Evolutionary conservation across 805 yeast genomes (phyloP).

Genomic region (Kluyveromyces aestuarii): DNA sequence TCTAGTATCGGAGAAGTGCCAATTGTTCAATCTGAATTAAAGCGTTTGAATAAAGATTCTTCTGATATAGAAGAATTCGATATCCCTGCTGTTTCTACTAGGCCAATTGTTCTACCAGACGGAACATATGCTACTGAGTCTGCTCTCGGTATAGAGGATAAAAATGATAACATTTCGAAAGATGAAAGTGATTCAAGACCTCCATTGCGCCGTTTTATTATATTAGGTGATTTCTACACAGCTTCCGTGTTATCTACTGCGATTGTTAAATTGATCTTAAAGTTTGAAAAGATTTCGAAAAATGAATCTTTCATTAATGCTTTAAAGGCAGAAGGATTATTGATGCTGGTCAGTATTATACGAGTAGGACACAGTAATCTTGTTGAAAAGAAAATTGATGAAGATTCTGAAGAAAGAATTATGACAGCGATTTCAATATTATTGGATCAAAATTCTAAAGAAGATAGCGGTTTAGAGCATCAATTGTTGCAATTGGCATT

Average conservation of each 20-base stretch:
- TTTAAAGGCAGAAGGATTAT: slow-evolving; percentile 87
- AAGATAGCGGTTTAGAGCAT: slow-evolving; percentile 33
- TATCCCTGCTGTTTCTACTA: slow-evolving; percentile 30
- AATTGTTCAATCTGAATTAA: slow-evolving; percentile 64
- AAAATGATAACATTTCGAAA: slow-evolving; percentile 66
- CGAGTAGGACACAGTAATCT: slow-evolving; percentile 73
- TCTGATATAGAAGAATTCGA: slow-evolving; percentile 23
- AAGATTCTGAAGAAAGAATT: slow-evolving; percentile 93
- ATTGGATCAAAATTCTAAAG: slow-evolving; percentile 45
- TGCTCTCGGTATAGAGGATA: slow-evolving; percentile 75
- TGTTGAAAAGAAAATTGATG: slow-evolving; percentile 75
- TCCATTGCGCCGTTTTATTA: slow-evolving; percentile 70
- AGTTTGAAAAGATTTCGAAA: slow-evolving; percentile 51
- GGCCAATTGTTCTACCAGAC: slow-evolving; percentile 91
- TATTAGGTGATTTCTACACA: slow-evolving; percentile 84
- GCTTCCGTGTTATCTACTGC: slow-evolving; percentile 84
- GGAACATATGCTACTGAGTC: slow-evolving; percentile 98
- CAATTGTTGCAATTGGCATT: slow-evolving; percentile 52
- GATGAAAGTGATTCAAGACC: slow-evolving; percentile 44
- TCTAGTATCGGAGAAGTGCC: slow-evolving; percentile 85
- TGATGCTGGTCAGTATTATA: slow-evolving; percentile 83
- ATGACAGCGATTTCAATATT: slow-evolving; percentile 77
- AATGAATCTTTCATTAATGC: slow-evolving; percentile 63
- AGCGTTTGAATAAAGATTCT: slow-evolving; percentile 30
- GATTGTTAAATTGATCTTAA: slow-evolving; percentile 75